phyloP scores from a whole-genome alignment of 495 filamentous ascomycete genomes.

The Lepraria neglecta region DNA sequence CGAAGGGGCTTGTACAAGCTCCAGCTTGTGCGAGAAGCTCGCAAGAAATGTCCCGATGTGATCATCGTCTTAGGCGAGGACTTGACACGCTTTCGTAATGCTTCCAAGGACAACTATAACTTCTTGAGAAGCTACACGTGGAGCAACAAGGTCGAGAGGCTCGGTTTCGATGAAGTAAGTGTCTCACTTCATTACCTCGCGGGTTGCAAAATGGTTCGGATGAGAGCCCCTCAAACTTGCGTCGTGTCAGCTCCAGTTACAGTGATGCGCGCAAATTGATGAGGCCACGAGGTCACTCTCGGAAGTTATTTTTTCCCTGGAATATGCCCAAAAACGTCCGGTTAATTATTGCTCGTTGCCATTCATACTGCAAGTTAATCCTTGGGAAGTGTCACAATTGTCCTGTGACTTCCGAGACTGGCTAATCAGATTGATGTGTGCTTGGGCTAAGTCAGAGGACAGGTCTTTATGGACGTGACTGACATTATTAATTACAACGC shows the following conservation, averaged over 20 bases:
- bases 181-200: constrained; percentile 1
- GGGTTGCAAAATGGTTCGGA: not conserved
- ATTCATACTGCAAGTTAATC: not conserved
- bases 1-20: constrained; percentile 72
- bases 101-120: constrained; percentile 69
- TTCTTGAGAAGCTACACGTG: constrained; percentile 65
- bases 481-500: constrained; percentile 79
- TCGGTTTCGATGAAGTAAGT: constrained; percentile 78
- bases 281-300: too few species aligned
- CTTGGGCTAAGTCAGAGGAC: constrained; percentile 17
- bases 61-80: constrained; percentile 84
- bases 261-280: too few species aligned
- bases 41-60: constrained; percentile 72
- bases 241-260: too few species aligned
- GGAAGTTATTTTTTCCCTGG: too few species aligned
- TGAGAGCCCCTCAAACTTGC: not conserved
- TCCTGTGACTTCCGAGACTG: not conserved
- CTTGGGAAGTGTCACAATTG: not conserved
- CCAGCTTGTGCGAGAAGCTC: constrained; percentile 74
- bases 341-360: not conserved
- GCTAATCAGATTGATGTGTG: not conserved
- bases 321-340: not conserved
- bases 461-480: constrained; percentile 70
- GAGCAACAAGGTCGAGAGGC: constrained; percentile 65
- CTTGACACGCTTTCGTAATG: constrained; percentile 75